Evolutionary conservation across 2,329 filamentous ascomycete species (phyloP).

Genomic region (Monosporascus sp.): DNA sequence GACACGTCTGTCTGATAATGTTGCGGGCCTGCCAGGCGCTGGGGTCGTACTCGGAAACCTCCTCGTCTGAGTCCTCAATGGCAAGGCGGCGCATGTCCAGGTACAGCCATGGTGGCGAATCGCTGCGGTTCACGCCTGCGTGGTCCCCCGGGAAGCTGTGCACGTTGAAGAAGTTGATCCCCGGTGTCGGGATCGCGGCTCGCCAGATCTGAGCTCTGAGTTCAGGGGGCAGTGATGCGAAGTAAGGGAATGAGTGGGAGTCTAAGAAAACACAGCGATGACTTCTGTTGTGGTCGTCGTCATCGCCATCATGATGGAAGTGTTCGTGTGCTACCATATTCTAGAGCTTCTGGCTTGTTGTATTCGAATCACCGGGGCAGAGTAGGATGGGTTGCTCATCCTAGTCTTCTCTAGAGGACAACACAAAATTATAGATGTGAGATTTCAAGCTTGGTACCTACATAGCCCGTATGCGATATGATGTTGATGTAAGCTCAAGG

Average conservation of each 20-base stretch:
- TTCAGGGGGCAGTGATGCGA: conserved; percentile 23
- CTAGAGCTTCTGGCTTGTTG: not conserved
- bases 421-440: too few relatives aligned
- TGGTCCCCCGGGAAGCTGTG: conserved; percentile 29
- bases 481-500: too few relatives aligned
- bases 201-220: conserved; percentile 25
- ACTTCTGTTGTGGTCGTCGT: not conserved
- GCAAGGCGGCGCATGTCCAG: conserved; percentile 25
- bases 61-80: conserved; percentile 20
- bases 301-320: not conserved
- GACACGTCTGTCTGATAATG: conserved; percentile 18
- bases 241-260: conserved; percentile 14
- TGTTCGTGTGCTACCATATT: not conserved
- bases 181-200: conserved; percentile 18
- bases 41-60: conserved; percentile 24
- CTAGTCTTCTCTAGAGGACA: too few relatives aligned
- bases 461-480: too few relatives aligned
- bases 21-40: conserved; percentile 24
- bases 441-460: too few relatives aligned
- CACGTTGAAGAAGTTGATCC: conserved; percentile 31
- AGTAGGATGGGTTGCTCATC: too few relatives aligned
- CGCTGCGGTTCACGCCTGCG: conserved; percentile 19
- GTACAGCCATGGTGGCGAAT: conserved; percentile 22
- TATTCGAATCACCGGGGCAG: too few relatives aligned
- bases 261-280: not conserved